Base-by-base conservation (phyloP, 1,139 yeast species). In the Nakaseomyces uthaithaninus region DNA sequence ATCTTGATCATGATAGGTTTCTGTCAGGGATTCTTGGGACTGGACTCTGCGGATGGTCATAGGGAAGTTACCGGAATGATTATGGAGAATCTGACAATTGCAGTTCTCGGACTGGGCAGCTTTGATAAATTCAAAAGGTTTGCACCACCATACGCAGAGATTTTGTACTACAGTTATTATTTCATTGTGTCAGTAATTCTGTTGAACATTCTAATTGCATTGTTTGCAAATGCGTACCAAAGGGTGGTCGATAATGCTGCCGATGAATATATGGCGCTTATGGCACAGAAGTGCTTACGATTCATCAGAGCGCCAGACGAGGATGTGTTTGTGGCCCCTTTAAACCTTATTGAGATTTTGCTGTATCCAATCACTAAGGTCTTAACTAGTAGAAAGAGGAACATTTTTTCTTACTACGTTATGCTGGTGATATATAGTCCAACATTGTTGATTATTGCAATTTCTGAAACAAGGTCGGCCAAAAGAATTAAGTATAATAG, bases 251-350 rank as follows among this genome's bases (percentile, higher is more conserved):
- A 76, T 40, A 84, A 85, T 64, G 87, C 94, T 1, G 77, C 79
- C 22, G 84, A 81, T 54, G 94, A 86, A 59, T 86, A 81, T 59
- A 73, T 85, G 67, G 94, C 94, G 0, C 71, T 85, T 42, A 83
- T 83, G 49, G 85, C 95, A 3, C 83, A 82, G 49, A 84, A 85
- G 65, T 85, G 94, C 0, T 71, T 86, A 50, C 70, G 89, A 46
- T 86, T 82, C 55, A 77, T 85, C 41, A 72, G 95, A 50, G 94
- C 95, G 0, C 95, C 95, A 0, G 95, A 86, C 63, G 80, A 77
- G 44, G 79, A 82, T 53, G 83, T 85, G 35, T 86, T 77, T 57
- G 89, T 85, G 23, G 93, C 95, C 4, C 95, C 95, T 6, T 69
- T 85, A 47, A 86, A 86, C 57, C 59, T 86, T 50, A 63, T 86